A percentile compares a stretch with the other conserved stretches of the same genome.
These are phyloP conservation scores for Galerina sulciceps DNA, from an alignment of 768 basidiomycete genomes.

Conservation along the genomic window DNA sequence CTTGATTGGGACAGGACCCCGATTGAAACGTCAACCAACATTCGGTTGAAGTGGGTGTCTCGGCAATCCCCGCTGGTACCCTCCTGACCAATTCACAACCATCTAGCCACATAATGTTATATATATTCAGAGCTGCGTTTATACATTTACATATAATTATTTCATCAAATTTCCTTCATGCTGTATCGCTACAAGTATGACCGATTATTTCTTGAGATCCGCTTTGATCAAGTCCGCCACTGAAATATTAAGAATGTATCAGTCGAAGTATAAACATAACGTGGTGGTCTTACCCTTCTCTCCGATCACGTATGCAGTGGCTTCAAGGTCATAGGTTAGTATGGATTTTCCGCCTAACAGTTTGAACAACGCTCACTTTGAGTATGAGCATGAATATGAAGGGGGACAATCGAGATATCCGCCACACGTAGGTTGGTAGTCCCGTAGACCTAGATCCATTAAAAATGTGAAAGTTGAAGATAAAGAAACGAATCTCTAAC, in stretches of 20 bases:
- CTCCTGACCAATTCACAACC: no score
- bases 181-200: no score
- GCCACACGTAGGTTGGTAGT: constrained; percentile 58
- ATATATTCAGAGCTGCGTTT: no score
- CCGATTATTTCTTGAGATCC: not conserved
- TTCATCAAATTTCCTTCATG: no score
- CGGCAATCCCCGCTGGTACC: no score
- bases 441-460: constrained; percentile 49
- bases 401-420: constrained; percentile 54
- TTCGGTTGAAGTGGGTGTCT: no score
- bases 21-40: no score
- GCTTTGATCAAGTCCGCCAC: not conserved
- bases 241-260: not conserved
- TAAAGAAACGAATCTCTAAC: constrained; percentile 19
- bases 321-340: not conserved
- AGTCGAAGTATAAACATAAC: not conserved
- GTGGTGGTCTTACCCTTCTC: not conserved
- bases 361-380: constrained; percentile 33
- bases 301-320: constrained; percentile 6
- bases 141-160: no score
- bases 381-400: constrained; percentile 52
- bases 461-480: not conserved
- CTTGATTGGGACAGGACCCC: no score
- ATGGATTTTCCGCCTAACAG: not conserved
- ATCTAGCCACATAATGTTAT: no score